Evolutionary conservation across 2,329 filamentous ascomycete species (phyloP), one percentile per base, ranked within the genome.

Genomic region (Apiospora pterosperma): DNA sequence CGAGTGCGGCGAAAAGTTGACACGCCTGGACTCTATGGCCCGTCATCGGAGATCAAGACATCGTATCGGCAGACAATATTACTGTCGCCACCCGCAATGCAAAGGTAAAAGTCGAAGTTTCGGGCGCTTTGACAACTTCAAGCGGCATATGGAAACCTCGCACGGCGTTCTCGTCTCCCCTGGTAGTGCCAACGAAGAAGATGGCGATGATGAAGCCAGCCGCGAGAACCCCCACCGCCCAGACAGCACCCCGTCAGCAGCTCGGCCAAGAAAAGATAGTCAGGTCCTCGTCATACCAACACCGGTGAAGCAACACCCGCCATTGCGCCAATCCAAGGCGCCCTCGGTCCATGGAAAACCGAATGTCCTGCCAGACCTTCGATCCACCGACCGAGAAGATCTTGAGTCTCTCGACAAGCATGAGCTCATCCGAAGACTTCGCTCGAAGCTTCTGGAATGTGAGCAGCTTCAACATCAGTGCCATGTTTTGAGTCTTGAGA

Each of bases 381-480:
- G 58, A 12, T 60, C 34, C 34, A 36, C 58, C 5, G 34, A 60
- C n/a, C 58, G 36, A 23, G 36, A 39, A 25, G 58, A 60, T 23
- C 58, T 60, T 11, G 58, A 60, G 23, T 60, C 58, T 4, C 36
- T 60, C n/a, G 58, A 60, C 12, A 60, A 60, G 36, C 34, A 60
- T 19, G 58, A 60, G 36, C 36, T 60, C 12, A 60, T 60, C 34
- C 36, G 34, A n/a, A 60, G 34, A 36, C 36, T 60, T 36, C 58
- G 58, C 34, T 60, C 58, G 4, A 60, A 60, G 23, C 34, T 60
- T 6, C 38, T 60, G 34, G 58, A 60, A 39, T 60, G 34, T 25
- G 58, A 60, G n/a, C 58, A 60, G 58, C 58, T 60, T 39, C 58
- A 60, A 39, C 58, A 60, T 23, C 58, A 60, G 12, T 38, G 58